phyloP scores from a whole-genome alignment of 345 rosid species.

The Lepidium aucheri region DNA sequence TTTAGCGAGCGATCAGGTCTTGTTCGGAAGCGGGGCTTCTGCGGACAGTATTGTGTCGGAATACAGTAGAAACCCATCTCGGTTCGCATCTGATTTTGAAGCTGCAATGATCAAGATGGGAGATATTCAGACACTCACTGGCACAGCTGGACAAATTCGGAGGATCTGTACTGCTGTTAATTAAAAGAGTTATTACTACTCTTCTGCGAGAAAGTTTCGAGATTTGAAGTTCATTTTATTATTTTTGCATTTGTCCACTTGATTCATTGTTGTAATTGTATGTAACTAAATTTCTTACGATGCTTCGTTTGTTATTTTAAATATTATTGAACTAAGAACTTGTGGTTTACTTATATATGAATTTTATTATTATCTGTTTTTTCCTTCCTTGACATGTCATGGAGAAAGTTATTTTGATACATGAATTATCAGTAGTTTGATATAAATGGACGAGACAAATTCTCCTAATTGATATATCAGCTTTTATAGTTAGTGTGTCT shows the following conservation, averaged over 20 bases:
- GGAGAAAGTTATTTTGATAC: no score
- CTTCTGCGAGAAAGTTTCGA: background rate
- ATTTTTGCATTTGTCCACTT: background rate
- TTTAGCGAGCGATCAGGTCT: constrained; percentile 37
- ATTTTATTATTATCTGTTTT: background rate
- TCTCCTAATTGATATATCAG: no score
- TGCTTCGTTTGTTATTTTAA: constrained; percentile 1
- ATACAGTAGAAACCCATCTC: constrained; percentile 32
- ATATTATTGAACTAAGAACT: background rate
- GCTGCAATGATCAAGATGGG: constrained; percentile 51
- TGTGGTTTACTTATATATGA: no score
- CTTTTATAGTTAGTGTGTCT: no score
- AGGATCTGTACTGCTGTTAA: constrained; percentile 31
- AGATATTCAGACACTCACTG: constrained; percentile 32
- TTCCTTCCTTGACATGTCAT: background rate
- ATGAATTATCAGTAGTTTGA: no score
- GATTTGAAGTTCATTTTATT: background rate
- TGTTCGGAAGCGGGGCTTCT: constrained; percentile 39
- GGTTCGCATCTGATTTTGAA: constrained; percentile 30
- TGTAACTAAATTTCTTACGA: background rate
- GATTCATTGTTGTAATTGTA: constrained; percentile 15
- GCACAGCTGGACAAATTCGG: constrained; percentile 33
- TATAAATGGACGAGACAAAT: no score
- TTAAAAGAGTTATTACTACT: background rate
- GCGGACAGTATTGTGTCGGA: constrained; percentile 36